phyloP scores from a whole-genome alignment of 495 filamentous ascomycete genomes.

The Aspergillus egyptiacus region DNA sequence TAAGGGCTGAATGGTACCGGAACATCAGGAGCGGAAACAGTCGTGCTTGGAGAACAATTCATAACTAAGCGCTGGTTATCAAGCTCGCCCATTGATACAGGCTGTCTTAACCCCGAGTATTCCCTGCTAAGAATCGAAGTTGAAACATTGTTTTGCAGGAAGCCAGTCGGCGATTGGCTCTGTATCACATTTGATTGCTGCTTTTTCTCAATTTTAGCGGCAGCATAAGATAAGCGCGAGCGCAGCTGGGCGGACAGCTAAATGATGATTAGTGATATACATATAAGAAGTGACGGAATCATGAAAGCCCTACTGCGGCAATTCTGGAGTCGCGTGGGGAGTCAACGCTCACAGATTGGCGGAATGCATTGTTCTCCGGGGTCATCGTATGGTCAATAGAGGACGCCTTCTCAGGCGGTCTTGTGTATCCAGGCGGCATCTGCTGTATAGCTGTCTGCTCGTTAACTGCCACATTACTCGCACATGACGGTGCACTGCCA shows the following conservation, averaged over 20 bases:
- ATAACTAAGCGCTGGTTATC: constrained; percentile 6
- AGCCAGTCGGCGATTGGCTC: constrained; percentile 58
- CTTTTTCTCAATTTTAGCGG: constrained; percentile 83
- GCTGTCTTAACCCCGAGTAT: background rate
- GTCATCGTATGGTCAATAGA: constrained; percentile 9
- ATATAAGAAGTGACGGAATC: background rate
- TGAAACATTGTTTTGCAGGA: constrained; percentile 55
- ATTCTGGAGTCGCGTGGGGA: constrained; percentile 58
- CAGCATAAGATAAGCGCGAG: constrained; percentile 77
- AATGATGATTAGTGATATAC: constrained; percentile 17
- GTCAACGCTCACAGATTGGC: constrained; percentile 66
- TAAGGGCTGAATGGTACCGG: constrained; percentile 3
- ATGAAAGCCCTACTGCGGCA: constrained; percentile 56
- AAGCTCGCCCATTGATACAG: background rate
- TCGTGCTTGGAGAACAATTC: constrained; percentile 16
- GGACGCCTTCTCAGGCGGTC: background rate
- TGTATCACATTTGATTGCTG: constrained; percentile 66
- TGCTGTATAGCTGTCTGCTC: background rate
- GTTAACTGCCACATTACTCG: background rate
- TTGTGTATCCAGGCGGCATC: background rate
- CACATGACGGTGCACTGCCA: background rate
- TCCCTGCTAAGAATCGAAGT: constrained; percentile 14
- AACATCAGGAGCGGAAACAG: constrained; percentile 20
- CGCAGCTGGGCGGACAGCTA: constrained; percentile 73
- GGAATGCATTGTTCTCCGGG: constrained; percentile 23